Conservation (phyloP, 2,329 filamentous ascomycete species). For the Botrytis aclada region DNA sequence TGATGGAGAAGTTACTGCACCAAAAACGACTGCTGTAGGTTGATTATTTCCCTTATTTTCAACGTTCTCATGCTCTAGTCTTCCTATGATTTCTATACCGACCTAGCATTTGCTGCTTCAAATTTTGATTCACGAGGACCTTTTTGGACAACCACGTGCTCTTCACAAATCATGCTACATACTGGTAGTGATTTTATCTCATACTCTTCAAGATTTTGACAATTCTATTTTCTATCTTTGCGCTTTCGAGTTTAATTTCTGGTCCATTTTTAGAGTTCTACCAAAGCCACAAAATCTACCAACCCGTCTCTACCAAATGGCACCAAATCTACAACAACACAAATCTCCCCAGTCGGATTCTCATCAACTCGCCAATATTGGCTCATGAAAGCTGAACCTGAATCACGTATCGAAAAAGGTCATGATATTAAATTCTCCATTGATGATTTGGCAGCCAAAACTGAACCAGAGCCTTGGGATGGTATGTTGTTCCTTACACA, state of each 20-base stretch:
- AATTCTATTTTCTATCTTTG: background rate
- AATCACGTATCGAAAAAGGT: slow-evolving; percentile 80
- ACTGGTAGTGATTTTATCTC: background rate
- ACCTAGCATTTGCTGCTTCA: background rate
- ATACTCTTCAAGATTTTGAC: background rate
- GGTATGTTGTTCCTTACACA: slow-evolving; percentile 50
- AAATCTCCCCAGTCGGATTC: background rate
- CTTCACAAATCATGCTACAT: background rate
- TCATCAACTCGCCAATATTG: slow-evolving; percentile 55
- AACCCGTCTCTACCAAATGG: slow-evolving; percentile 16
- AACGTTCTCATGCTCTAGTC: background rate
- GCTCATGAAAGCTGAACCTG: slow-evolving; percentile 86
- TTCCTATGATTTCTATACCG: background rate
- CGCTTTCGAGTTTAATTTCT: slow-evolving; percentile 1
- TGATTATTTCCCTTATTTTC: background rate
- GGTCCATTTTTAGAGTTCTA: slow-evolving; percentile 16
- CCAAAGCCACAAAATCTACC: slow-evolving; percentile 9
- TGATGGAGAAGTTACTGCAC: background rate
- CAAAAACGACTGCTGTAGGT: slow-evolving; percentile 7
- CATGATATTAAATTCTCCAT: slow-evolving; percentile 92
- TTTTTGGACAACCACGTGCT: background rate
- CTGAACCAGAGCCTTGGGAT: slow-evolving; percentile 84
- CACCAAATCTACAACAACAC: slow-evolving; percentile 13
- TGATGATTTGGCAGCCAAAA: slow-evolving; percentile 74
- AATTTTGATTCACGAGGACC: background rate